A percentile compares a stretch with the other conserved stretches of the same genome.
Evolutionary conservation across 176 grass and related monocot species (phyloP).

Genomic region (Neostapfia colusana): DNA sequence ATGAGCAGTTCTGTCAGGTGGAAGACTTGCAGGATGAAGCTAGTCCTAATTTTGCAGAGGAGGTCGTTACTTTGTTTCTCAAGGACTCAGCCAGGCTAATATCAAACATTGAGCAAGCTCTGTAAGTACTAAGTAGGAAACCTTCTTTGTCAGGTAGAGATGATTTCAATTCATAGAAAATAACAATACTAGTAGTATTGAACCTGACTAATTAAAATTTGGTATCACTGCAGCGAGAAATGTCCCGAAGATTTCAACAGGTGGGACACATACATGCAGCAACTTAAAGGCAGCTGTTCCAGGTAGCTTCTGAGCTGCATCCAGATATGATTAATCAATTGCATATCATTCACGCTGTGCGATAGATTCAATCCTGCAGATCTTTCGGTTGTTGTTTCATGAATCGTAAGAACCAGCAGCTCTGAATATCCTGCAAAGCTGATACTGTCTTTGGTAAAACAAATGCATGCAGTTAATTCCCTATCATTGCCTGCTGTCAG

Average conservation of each 20-base stretch:
- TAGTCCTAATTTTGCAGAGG: constrained; percentile 94
- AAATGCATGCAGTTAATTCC: constrained; percentile 12
- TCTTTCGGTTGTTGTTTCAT: constrained; percentile 12
- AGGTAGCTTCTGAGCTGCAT: constrained; percentile 56
- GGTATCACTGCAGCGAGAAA: constrained; percentile 63
- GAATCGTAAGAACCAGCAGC: not conserved
- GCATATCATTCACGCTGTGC: constrained; percentile 16
- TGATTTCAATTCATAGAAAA: not conserved
- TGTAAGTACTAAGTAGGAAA: constrained; percentile 57
- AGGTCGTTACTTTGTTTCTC: constrained; percentile 86
- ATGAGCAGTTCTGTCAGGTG: constrained; percentile 93
- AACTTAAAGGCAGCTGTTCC: constrained; percentile 81
- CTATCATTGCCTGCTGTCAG: not conserved
- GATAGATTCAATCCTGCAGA: not conserved
- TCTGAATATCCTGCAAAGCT: constrained; percentile 19
- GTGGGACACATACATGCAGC: constrained; percentile 87
- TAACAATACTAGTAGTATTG: constrained; percentile 14
- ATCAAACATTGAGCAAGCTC: constrained; percentile 81
- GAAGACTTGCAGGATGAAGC: constrained; percentile 95
- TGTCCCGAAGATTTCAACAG: constrained; percentile 75
- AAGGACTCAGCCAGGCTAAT: constrained; percentile 80
- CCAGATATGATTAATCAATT: constrained; percentile 30
- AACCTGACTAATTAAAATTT: constrained; percentile 28
- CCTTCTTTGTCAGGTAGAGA: constrained; percentile 8
- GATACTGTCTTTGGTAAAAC: constrained; percentile 6